Percentiles rank a stretch among this genome's conserved stretches.
Conservation (phyloP, 2,329 filamentous ascomycete genomes). For the Pseudonectria buxi region DNA sequence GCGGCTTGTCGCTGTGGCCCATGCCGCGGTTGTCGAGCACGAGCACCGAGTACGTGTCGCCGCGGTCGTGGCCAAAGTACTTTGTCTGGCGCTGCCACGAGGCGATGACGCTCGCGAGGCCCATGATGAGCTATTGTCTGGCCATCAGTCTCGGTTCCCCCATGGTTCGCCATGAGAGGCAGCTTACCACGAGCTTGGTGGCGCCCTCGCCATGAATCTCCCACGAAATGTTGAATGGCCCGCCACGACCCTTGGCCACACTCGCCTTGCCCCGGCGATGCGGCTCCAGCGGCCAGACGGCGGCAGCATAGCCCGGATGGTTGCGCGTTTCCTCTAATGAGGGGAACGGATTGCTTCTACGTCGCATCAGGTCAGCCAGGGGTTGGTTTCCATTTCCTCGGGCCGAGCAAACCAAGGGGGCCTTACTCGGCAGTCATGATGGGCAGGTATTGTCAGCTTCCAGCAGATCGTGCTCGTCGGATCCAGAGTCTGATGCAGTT, state of each 20-base stretch:
- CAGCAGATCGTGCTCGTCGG: too few relatives aligned
- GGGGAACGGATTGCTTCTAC: constrained; percentile 20
- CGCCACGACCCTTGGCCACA: constrained; percentile 65
- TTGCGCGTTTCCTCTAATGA: constrained; percentile 52
- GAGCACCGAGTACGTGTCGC: constrained; percentile 63
- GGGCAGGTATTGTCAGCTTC: too few relatives aligned
- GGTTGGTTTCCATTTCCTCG: too few relatives aligned
- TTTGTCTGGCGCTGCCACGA: constrained; percentile 80
- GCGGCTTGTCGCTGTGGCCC: constrained; percentile 70
- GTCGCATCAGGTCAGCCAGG: background rate
- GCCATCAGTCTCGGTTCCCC: too few relatives aligned
- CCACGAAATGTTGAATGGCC: constrained; percentile 69
- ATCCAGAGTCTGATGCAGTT: too few relatives aligned
- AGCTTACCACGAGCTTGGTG: constrained; percentile 62
- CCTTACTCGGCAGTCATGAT: too few relatives aligned
- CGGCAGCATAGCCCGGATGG: constrained; percentile 60
- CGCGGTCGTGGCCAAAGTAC: constrained; percentile 68
- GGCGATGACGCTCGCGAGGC: constrained; percentile 60
- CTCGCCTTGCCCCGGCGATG: constrained; percentile 52
- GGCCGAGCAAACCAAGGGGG: too few relatives aligned
- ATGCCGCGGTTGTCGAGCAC: constrained; percentile 82
- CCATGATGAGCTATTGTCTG: constrained; percentile 64
- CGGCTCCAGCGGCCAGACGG: constrained; percentile 64
- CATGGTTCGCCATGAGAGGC: background rate
- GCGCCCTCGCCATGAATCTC: constrained; percentile 73